Evolutionary conservation across 495 filamentous ascomycete genomes (phyloP), one percentile per base, ranked within the genome.

Genomic region (Podospora pseudoanserina): DNA sequence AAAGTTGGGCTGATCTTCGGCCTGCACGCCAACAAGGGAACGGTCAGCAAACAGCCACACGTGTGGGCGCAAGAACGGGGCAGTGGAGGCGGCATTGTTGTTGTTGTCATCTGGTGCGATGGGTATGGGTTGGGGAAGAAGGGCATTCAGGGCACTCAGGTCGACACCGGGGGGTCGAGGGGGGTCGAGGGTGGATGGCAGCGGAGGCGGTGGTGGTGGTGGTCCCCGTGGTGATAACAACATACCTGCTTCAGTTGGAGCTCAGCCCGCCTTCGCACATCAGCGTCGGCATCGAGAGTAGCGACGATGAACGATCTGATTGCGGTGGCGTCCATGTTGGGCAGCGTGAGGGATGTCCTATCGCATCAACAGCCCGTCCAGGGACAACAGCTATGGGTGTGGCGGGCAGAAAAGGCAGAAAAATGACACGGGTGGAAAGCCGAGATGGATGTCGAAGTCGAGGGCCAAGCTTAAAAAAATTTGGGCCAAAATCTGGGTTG

Each of bases 191-290:
- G 39, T 11, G 39, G 39, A 9, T 6, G 5, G 39, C 39, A 2
- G 39, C 39, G 39, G 1, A 23, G 23, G 39, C 39, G 39, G 39
- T 18, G 39, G 39, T 49, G 39, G 39, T 49, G 30, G 30, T 32
- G 30, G 30, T 16, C 39, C 2, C 39, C 13, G 2, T 49, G 39
- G 39, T 49, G 39, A 49, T 49, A 16, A 18, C 90, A 76, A 83
- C 90, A 76, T 86, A 97, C 95, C 87, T 91, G 89, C 90, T 94
- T 96, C 72, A 99, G 84, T 79, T 97, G 92, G 72, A 94, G 80
- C 83, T 98, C 96, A 67, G 93, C 95, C 78, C 91, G 88, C 72
- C 88, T 88, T 75, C 95, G 87, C 78, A 84, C 88, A 73, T 95
- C 91, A 72, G 92, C 88, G 84, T 98, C 92, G 70, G 91, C 78